phyloP scores from a whole-genome alignment of 495 filamentous ascomycete genomes.

The Poronia punctata region DNA sequence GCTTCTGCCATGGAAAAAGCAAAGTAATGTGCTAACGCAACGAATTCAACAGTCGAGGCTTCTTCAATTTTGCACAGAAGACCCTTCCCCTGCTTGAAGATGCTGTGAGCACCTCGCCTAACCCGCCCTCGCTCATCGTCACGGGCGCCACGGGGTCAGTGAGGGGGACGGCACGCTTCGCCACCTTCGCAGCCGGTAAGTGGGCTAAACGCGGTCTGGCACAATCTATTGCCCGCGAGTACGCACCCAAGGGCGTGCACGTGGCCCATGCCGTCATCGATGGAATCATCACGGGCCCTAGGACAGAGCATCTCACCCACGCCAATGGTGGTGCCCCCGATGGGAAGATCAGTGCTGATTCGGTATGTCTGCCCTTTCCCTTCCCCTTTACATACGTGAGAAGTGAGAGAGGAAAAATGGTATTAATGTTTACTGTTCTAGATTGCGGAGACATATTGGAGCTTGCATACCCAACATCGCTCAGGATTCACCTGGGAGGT shows the following conservation, averaged over 20 bases:
- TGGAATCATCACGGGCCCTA: conserved; percentile 76
- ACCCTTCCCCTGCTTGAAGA: conserved; percentile 63
- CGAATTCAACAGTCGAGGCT: conserved; percentile 50
- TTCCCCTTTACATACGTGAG: background rate
- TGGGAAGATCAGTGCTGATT: conserved; percentile 67
- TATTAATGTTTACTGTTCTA: conserved; percentile 19
- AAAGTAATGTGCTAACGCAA: too few relatives aligned
- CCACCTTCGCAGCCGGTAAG: conserved; percentile 59
- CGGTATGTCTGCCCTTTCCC: conserved; percentile 48
- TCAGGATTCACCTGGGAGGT: conserved; percentile 77
- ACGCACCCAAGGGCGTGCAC: conserved; percentile 80
- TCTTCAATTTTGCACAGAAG: conserved; percentile 69
- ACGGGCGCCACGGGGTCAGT: conserved; percentile 82
- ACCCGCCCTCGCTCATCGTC: conserved; percentile 77
- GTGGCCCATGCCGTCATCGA: conserved; percentile 80
- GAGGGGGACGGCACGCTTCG: conserved; percentile 57
- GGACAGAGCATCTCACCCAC: conserved; percentile 49
- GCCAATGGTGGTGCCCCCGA: conserved; percentile 53
- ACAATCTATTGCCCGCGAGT: conserved; percentile 75
- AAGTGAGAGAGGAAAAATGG: too few relatives aligned
- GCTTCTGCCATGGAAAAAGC: too few relatives aligned
- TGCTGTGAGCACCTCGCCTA: conserved; percentile 35
- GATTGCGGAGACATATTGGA: conserved; percentile 87
- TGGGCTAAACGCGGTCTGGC: conserved; percentile 62
- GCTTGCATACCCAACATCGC: conserved; percentile 74